These are phyloP conservation scores for Histomonas meleagridis DNA, from an alignment of 208 protist species.

Conservation along the genomic window DNA sequence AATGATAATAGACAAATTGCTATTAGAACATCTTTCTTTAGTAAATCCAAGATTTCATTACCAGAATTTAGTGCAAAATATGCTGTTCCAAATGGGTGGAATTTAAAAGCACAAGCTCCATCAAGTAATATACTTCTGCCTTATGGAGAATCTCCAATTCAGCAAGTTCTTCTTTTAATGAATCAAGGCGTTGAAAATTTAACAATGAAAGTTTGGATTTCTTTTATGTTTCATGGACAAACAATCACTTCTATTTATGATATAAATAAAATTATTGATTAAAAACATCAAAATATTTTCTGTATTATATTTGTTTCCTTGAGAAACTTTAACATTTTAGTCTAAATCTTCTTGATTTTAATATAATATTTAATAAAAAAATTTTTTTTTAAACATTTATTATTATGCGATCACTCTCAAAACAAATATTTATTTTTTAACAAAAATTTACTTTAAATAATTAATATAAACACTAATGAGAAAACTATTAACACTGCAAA, in stretches of 20 bases:
- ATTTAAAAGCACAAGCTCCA: background rate
- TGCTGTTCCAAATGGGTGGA: background rate
- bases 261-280: too few relatives aligned
- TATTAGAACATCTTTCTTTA: background rate
- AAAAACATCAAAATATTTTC: too few relatives aligned
- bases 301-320: too few relatives aligned
- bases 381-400: too few relatives aligned
- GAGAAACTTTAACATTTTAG: too few relatives aligned
- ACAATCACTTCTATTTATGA: too few relatives aligned
- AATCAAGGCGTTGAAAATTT: background rate
- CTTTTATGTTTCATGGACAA: background rate
- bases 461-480: background rate
- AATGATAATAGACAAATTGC: background rate
- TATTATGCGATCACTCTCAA: too few relatives aligned
- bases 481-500: background rate
- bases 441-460: background rate
- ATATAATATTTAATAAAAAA: too few relatives aligned
- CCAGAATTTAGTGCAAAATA: background rate
- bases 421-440: background rate
- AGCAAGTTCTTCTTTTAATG: background rate
- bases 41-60: background rate
- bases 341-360: too few relatives aligned
- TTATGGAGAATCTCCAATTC: background rate
- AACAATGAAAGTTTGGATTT: background rate
- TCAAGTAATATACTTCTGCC: background rate